Evolutionary conservation across 1,284 basidiomycete species (phyloP).

Genomic region (Cronartium quercuum): DNA sequence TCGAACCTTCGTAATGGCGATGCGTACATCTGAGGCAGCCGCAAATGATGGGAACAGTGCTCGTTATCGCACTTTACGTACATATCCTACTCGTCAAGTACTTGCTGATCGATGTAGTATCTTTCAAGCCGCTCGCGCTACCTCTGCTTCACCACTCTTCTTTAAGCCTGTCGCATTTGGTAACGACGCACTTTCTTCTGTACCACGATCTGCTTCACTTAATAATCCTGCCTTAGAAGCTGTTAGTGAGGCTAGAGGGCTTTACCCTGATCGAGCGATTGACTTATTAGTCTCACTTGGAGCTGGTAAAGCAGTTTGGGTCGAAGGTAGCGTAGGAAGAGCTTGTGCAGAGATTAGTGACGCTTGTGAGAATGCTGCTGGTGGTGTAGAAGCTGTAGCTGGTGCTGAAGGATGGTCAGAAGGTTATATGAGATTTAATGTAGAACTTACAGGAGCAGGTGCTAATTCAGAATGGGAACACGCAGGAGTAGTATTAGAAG

Average conservation of each 20-base stretch:
- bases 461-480: conserved; percentile 1
- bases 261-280: conserved; percentile 14
- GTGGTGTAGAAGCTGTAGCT: conserved; percentile 9
- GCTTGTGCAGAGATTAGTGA: conserved; percentile 23
- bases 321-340: conserved; percentile 9
- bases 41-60: not conserved
- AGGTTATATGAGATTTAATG: conserved; percentile 9
- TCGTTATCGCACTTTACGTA: conserved; percentile 2
- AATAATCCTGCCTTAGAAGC: conserved; percentile 26
- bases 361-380: conserved; percentile 5
- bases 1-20: conserved; percentile 25
- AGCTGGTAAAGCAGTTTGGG: not conserved
- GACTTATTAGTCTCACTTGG: conserved; percentile 26
- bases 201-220: not conserved
- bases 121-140: conserved; percentile 39
- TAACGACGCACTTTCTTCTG: not conserved
- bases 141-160: conserved; percentile 38
- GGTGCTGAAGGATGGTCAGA: conserved; percentile 6
- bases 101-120: conserved; percentile 30
- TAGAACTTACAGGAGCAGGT: not conserved
- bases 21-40: not conserved
- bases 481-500: not conserved
- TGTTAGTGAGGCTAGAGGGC: conserved; percentile 4
- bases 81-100: conserved; percentile 5
- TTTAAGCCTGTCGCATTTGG: conserved; percentile 23